Base-by-base conservation (phyloP, 495 filamentous ascomycete genomes). In the Aeminium ludgeri region DNA sequence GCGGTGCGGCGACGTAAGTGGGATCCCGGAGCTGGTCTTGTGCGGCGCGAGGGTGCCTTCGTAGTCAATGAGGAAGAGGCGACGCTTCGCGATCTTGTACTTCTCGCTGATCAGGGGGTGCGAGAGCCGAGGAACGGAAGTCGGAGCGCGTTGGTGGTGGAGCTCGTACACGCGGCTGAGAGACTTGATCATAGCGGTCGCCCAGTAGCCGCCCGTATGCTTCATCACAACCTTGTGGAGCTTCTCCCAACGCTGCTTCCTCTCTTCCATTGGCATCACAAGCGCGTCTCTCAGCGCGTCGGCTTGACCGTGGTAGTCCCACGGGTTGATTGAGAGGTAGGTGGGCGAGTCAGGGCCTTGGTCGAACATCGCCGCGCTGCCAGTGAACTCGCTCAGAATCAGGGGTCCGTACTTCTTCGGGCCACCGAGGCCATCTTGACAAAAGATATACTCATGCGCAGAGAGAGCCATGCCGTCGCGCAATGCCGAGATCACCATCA, bases 391-490 rank as follows among this genome's bases (percentile, higher is more conserved):
- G 45, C 80, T 86, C 11, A 95, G 64, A 49, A 95, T 92, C 36
- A 95, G 65, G 2, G 85, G 83, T 6, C 83, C 82, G 55, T 86
- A 76, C 54, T 80, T 85, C 59, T 82, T 82, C 10, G 32, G 23
- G 12, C 43, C 17, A 38, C 68, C 65, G 50, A 71, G 73, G n/a
- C 84, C 84, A 58, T 94, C 86, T 56, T 95, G 86, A 50, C 86
- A 93, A 48, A 80, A 85, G 20, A 93, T 70, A 54, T 82, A 95
- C 59, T 95, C 86, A 53, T 94, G 86, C 34, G 76, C 80, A 6
- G 86, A 91, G 29, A 95, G 61, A 52, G 93, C 93, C 86, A 94
- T 95, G 31, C 86, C 86, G 54, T 94, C 86, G 36, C 86, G 82
- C 39, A 94, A 72, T 56, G 80, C 86, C 5, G 86, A 85, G 54